These are phyloP conservation scores for Pseudonitzschia pungens DNA, from an alignment of 108 stramenopile genomes.

Conservation along the genomic window DNA sequence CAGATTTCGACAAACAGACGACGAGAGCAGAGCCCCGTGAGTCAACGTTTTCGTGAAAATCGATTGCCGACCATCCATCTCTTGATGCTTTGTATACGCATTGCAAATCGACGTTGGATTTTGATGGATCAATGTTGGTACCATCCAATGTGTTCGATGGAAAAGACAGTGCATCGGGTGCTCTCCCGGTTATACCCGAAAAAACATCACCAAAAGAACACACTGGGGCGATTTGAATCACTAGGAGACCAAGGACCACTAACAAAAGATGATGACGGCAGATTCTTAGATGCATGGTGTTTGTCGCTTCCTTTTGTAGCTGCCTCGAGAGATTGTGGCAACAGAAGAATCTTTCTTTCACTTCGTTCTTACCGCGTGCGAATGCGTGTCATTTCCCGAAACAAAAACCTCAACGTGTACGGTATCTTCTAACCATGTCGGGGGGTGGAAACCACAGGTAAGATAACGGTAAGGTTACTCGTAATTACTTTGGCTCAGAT, in stretches of 20 bases:
- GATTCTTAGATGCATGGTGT: neutral
- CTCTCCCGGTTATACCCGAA: slow-evolving; percentile 4
- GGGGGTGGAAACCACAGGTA: too few species aligned
- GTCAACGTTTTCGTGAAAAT: slow-evolving; percentile 74
- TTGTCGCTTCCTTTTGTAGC: neutral
- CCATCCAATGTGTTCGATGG: slow-evolving; percentile 7
- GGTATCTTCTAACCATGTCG: too few species aligned
- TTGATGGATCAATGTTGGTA: slow-evolving; percentile 9
- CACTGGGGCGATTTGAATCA: neutral
- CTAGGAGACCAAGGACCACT: neutral
- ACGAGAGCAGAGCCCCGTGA: slow-evolving; percentile 72
- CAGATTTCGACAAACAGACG: slow-evolving; percentile 48
- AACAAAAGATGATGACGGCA: neutral
- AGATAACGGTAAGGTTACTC: too few species aligned
- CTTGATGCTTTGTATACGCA: slow-evolving; percentile 62
- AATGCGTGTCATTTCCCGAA: too few species aligned
- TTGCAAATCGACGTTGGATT: slow-evolving; percentile 18
- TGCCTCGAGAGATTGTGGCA: neutral
- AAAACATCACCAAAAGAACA: neutral
- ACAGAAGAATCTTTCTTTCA: too few species aligned
- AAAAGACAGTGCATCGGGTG: slow-evolving; percentile 1
- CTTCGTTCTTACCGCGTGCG: too few species aligned
- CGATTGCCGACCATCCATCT: slow-evolving; percentile 77
- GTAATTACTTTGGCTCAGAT: too few species aligned
- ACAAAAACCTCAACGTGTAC: too few species aligned